These are phyloP conservation scores for Aspergillus tamarii DNA, from an alignment of 2,329 filamentous ascomycete genomes.

Conservation along the genomic window DNA sequence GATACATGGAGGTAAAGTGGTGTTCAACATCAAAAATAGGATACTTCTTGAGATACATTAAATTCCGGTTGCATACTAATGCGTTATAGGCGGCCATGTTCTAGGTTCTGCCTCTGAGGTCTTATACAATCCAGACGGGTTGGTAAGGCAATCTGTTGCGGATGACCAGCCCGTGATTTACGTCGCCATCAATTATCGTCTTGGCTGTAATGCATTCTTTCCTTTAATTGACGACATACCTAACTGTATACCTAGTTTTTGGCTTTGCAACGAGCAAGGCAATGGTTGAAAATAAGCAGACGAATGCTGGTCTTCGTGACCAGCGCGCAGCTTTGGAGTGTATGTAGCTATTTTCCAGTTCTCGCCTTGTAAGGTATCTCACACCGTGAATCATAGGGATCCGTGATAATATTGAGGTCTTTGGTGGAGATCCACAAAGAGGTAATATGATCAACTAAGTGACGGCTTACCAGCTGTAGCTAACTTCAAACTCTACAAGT, in stretches of 20 bases:
- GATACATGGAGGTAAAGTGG: conserved; percentile 21
- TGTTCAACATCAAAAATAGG: not conserved
- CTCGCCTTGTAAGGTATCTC: not conserved
- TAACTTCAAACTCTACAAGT: conserved; percentile 15
- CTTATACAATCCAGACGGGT: conserved; percentile 19
- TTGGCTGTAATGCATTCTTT: conserved; percentile 11
- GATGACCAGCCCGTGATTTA: conserved; percentile 18
- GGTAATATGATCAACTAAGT: conserved; percentile 6
- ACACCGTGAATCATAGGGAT: conserved; percentile 15
- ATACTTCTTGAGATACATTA: too few relatives aligned
- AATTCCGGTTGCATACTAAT: not conserved
- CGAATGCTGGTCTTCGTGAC: conserved; percentile 36
- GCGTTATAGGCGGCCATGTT: conserved; percentile 19
- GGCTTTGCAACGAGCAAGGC: conserved; percentile 25
- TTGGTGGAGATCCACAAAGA: conserved; percentile 21
- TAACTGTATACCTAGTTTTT: conserved; percentile 12
- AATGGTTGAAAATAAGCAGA: conserved; percentile 25
- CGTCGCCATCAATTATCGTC: conserved; percentile 22
- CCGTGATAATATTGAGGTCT: conserved; percentile 20
- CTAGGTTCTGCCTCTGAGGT: conserved; percentile 20
- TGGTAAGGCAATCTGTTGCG: conserved; percentile 11
- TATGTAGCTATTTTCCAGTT: conserved; percentile 13
- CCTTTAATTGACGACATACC: not conserved
- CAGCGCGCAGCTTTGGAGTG: conserved; percentile 37
- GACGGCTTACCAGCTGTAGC: not conserved